These are phyloP conservation scores for Austroboletus niveus DNA, from an alignment of 1,284 basidiomycete genomes.

Conservation along the genomic window DNA sequence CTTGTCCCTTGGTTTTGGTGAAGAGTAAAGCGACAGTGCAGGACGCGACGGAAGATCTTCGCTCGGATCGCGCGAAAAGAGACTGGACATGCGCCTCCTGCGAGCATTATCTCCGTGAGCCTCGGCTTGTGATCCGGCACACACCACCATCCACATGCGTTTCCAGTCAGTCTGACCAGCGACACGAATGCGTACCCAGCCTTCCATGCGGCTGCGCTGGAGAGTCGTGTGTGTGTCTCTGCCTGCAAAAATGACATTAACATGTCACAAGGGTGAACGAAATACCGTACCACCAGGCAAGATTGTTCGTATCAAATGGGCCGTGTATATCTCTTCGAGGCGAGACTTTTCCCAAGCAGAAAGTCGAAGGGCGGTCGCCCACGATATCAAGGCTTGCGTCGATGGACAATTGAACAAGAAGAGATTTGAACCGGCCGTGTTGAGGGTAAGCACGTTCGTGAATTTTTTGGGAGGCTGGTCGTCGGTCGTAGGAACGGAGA, in stretches of 20 bases:
- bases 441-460: constrained; percentile 85
- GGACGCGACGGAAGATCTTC: constrained; percentile 24
- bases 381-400: constrained; percentile 72
- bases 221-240: constrained; percentile 68
- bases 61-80: constrained; percentile 54
- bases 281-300: constrained; percentile 48
- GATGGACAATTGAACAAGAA: constrained; percentile 85
- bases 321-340: constrained; percentile 96
- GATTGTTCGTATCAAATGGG: constrained; percentile 83
- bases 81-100: constrained; percentile 68
- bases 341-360: constrained; percentile 95
- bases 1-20: constrained; percentile 66
- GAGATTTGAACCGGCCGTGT: constrained; percentile 92
- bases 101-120: constrained; percentile 17
- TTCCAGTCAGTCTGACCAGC: constrained; percentile 98
- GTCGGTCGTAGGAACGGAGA: constrained; percentile 57
- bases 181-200: constrained; percentile 89
- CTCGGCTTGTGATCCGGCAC: constrained; percentile 39
- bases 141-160: constrained; percentile 84
- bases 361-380: constrained; percentile 90
- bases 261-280: neutral
- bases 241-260: constrained; percentile 40
- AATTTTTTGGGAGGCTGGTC: constrained; percentile 54
- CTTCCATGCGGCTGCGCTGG: constrained; percentile 78
- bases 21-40: constrained; percentile 57